A percentile compares a stretch with the other conserved stretches of the same genome.
Conservation (phyloP, 2,329 filamentous ascomycete genomes). For the Lasiodiplodia sp. region DNA sequence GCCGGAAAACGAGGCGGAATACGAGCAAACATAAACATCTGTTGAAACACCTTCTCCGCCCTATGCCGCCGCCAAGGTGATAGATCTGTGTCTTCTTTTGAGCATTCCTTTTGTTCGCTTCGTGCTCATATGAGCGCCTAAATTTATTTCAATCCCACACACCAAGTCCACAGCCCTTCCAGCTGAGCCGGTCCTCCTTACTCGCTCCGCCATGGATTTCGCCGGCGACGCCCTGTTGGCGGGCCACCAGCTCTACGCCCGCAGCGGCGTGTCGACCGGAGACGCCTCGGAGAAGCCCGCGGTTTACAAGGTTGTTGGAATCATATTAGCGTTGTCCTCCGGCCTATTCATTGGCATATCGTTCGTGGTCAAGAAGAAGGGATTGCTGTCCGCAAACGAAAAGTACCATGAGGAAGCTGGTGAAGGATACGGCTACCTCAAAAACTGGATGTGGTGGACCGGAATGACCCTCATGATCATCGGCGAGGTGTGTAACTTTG, state of each 20-base stretch:
- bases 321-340: constrained; percentile 83
- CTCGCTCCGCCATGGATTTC: constrained; percentile 51
- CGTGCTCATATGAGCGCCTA: not conserved
- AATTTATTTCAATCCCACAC: constrained; percentile 30
- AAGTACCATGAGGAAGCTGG: constrained; percentile 97
- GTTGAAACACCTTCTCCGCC: constrained; percentile 25
- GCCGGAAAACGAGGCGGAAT: constrained; percentile 16
- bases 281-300: constrained; percentile 50
- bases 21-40: constrained; percentile 27
- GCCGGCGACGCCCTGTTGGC: constrained; percentile 48
- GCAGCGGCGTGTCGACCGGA: constrained; percentile 49
- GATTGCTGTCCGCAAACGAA: constrained; percentile 87
- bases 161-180: constrained; percentile 31
- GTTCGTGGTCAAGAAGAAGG: constrained; percentile 95
- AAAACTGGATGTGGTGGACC: constrained; percentile 92
- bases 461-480: constrained; percentile 98
- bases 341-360: constrained; percentile 93
- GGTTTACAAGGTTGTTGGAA: constrained; percentile 84
- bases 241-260: constrained; percentile 54
- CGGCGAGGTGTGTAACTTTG: constrained; percentile 96
- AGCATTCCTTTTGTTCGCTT: not conserved
- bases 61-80: constrained; percentile 32
- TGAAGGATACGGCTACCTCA: constrained; percentile 96
- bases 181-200: constrained; percentile 28
- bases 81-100: constrained; percentile 3